These are phyloP conservation scores for Epichloe bromicola DNA, from an alignment of 2,329 filamentous ascomycete species.

Conservation along the genomic window DNA sequence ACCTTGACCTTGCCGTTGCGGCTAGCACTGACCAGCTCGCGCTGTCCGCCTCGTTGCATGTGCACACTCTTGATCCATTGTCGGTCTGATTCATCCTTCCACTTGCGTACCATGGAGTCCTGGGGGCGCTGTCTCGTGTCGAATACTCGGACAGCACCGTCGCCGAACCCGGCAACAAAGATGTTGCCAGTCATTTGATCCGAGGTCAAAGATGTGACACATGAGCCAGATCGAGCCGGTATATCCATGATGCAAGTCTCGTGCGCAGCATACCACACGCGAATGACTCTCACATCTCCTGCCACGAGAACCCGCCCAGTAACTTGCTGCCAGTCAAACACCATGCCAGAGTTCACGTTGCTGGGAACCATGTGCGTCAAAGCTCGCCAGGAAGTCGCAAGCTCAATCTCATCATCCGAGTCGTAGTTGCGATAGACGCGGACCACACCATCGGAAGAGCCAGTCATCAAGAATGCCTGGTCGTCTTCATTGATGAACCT, in stretches of 20 bases:
- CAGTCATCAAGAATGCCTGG: slow-evolving; percentile 85
- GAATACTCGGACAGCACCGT: slow-evolving; percentile 87
- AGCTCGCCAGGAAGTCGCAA: slow-evolving; percentile 84
- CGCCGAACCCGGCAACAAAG: slow-evolving; percentile 91
- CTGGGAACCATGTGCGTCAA: slow-evolving; percentile 88
- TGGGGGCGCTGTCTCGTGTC: slow-evolving; percentile 74
- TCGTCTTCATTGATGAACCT: slow-evolving; percentile 98
- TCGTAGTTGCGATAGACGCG: slow-evolving; percentile 92
- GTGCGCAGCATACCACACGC: slow-evolving; percentile 89
- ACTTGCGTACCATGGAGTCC: slow-evolving; percentile 88
- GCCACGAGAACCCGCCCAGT: slow-evolving; percentile 89
- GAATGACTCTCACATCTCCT: slow-evolving; percentile 87
- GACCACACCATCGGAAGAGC: slow-evolving; percentile 87
- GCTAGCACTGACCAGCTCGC: slow-evolving; percentile 82
- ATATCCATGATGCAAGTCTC: slow-evolving; percentile 93
- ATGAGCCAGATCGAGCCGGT: slow-evolving; percentile 83
- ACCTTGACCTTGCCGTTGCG: slow-evolving; percentile 87
- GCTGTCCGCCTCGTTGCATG: slow-evolving; percentile 87
- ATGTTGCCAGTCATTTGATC: slow-evolving; percentile 97
- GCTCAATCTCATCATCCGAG: slow-evolving; percentile 57
- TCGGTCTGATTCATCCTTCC: slow-evolving; percentile 75
- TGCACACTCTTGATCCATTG: slow-evolving; percentile 96
- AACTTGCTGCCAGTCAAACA: slow-evolving; percentile 99
- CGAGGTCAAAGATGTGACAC: slow-evolving; percentile 88
- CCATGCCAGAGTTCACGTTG: slow-evolving; percentile 87